phyloP scores from a whole-genome alignment of 2,329 filamentous ascomycete species.

The Sporothrix pseudoabietina region DNA sequence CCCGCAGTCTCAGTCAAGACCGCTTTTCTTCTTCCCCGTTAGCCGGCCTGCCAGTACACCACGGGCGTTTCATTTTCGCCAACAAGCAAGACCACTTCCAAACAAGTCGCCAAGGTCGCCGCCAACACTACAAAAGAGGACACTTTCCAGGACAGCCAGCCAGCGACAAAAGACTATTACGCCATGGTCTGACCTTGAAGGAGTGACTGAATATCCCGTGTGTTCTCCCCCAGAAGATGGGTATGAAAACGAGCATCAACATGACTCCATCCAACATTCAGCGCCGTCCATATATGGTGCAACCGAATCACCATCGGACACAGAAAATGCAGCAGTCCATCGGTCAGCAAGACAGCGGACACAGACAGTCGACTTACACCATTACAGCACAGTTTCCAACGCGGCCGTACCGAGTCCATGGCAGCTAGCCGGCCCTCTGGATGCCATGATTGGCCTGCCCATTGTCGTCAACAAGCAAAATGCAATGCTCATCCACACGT shows the following conservation, averaged over 20 bases:
- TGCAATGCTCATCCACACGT: constrained; percentile 35
- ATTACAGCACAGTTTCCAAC: not conserved
- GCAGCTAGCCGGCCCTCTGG: constrained; percentile 32
- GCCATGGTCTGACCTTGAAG: not conserved
- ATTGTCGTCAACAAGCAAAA: constrained; percentile 34
- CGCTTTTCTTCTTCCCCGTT: constrained; percentile 23
- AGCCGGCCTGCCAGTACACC: constrained; percentile 25
- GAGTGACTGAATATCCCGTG: not conserved
- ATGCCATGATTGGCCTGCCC: constrained; percentile 34
- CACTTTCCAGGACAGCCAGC: not conserved
- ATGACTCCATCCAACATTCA: not conserved
- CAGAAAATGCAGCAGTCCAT: not conserved
- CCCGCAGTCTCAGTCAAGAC: not conserved
- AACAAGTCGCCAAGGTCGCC: not conserved
- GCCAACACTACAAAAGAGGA: not conserved
- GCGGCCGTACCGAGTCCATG: constrained; percentile 25
- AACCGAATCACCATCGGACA: no score
- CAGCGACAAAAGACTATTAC: not conserved
- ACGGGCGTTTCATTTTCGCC: constrained; percentile 23
- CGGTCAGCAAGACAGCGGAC: not conserved
- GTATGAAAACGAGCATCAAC: not conserved
- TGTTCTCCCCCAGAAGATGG: not conserved
- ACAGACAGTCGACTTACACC: not conserved
- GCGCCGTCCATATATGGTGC: not conserved
- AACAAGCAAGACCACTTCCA: constrained; percentile 6